Base-by-base conservation (phyloP, 768 basidiomycete species). In the Cystoderma amianthinum region DNA sequence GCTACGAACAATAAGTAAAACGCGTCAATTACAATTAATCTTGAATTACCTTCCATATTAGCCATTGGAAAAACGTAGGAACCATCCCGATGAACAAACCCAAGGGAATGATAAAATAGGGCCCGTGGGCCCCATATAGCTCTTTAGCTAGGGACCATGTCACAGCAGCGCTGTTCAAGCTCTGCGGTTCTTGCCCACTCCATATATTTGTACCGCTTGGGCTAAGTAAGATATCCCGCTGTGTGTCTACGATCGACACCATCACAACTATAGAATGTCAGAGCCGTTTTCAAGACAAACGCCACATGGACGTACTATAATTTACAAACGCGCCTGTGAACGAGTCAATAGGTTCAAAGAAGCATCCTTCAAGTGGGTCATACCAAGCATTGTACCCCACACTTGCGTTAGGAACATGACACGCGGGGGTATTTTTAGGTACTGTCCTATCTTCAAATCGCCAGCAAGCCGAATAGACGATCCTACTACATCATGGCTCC, bases 391-490 rank as follows among this genome's bases (percentile, higher is more conserved):
- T 0, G 80, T 80, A 3, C 80, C 80, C 67, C 73, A 72, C n/a
- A 81, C 62, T 50, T 84, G 82, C 5, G 78, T 76, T 7, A 75
- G 53, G 56, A 84, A 80, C 60, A 81, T 77, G 28, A 71, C 67
- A 11, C 81, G 76, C 17, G 82, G 80, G 19, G 83, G 80, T 32
- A 85, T 72, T 57, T 83, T 82, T 1, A 74, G 59, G 54, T 80
- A 78, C 57, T 85, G 81, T 17, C 80, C 84, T 49, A 86, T 72
- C 61, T 89, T 90, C 46, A 87, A 61, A 53, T 83, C 79, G 24
- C 64, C 62, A 2, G 78, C 74, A 9, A 80, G 63, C 22, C 49
- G 51, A 38, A 80, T 70, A 0, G 75, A 79, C 22, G 69, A 78
- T 12, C 65, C 58, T 25, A 82, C 63, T 36, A 78, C 71, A 47